phyloP scores from a whole-genome alignment of 2,329 filamentous ascomycete species.

The Dactylellina haptotyla region DNA sequence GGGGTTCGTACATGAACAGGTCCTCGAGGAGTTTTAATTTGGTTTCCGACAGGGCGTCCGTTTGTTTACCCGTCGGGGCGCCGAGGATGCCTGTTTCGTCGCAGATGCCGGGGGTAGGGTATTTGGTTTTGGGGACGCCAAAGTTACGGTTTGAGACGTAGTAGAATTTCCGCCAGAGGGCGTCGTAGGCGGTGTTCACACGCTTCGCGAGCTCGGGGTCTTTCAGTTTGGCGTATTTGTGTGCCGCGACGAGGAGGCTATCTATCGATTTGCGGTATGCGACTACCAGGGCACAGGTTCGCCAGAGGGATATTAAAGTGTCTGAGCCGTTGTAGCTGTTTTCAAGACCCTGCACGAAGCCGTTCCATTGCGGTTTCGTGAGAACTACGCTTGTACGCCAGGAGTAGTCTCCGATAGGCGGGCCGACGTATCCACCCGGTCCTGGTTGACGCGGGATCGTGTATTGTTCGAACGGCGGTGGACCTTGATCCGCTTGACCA shows the following conservation, averaged over 20 bases:
- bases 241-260: neutral
- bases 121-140: neutral
- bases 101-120: neutral
- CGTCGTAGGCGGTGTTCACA: neutral
- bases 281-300: neutral
- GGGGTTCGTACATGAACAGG: neutral
- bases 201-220: neutral
- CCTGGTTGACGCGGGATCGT: neutral
- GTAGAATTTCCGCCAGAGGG: neutral
- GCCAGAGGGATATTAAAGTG: neutral
- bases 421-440: neutral
- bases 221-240: neutral
- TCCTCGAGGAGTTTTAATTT: neutral
- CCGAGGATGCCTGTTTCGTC: neutral
- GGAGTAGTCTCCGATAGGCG: neutral
- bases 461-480: neutral
- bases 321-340: neutral
- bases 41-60: neutral
- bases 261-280: neutral
- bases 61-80: neutral
- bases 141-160: neutral
- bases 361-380: neutral
- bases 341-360: neutral
- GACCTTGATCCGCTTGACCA: neutral
- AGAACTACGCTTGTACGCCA: constrained; percentile 1